A percentile compares a stretch with the other conserved stretches of the same genome.
Conservation (phyloP, 2,329 filamentous ascomycete species). For the Penicillium sp. region DNA sequence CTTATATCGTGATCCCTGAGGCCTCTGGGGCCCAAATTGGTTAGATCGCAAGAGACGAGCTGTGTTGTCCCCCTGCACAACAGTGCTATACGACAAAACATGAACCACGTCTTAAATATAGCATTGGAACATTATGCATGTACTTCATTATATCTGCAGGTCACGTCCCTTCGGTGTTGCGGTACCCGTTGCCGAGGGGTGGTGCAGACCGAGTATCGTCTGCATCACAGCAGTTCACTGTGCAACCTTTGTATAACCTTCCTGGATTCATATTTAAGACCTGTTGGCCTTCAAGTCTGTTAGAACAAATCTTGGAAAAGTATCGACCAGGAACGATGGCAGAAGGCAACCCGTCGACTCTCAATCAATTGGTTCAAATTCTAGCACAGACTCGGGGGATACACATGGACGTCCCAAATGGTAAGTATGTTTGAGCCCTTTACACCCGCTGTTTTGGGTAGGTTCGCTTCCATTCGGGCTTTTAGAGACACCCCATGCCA, state of each 20-base stretch:
- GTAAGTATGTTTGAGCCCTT: background rate
- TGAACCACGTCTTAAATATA: background rate
- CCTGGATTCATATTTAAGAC: background rate
- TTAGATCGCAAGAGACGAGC: background rate
- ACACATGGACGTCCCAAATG: background rate
- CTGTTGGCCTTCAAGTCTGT: background rate
- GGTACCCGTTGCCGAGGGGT: background rate
- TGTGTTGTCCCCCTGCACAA: too few relatives aligned
- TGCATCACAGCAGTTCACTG: background rate
- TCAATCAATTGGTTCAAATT: background rate
- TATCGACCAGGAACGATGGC: background rate
- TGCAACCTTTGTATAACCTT: background rate
- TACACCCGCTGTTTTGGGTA: background rate
- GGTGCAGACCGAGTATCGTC: background rate
- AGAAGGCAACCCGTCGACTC: background rate
- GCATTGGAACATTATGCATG: background rate
- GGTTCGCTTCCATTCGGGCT: background rate
- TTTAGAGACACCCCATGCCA: background rate
- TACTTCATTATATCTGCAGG: background rate
- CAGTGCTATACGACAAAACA: background rate
- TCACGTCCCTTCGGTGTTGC: background rate
- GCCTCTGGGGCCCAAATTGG: background rate
- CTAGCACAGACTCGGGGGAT: background rate
- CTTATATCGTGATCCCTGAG: background rate
- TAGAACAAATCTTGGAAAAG: background rate